Evolutionary conservation across 257 asterid genomes (phyloP).

Genomic region (Coffea canephora): DNA sequence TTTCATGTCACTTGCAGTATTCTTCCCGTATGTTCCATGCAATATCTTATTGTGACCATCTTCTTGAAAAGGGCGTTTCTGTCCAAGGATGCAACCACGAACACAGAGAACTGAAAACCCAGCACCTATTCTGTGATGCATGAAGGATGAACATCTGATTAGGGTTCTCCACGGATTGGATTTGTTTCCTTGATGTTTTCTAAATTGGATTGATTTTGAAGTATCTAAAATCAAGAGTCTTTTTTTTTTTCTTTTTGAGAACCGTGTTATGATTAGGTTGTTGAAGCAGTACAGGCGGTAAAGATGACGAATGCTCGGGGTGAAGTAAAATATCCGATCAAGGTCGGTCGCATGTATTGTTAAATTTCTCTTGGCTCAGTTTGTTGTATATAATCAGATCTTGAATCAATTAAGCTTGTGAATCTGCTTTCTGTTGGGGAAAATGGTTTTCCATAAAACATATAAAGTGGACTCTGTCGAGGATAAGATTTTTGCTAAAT

Average conservation of each 20-base stretch:
- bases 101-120: not conserved
- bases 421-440: not conserved
- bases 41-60: constrained; percentile 3
- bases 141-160: too few species aligned
- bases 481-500: not conserved
- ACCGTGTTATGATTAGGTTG: constrained; percentile 45
- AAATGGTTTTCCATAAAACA: not conserved
- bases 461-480: not conserved
- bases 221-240: too few species aligned
- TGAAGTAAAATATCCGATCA: constrained; percentile 79
- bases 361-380: constrained; percentile 3
- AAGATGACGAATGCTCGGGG: constrained; percentile 90
- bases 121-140: not conserved
- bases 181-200: too few species aligned
- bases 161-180: too few species aligned
- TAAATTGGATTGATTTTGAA: too few species aligned
- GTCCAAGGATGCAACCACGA: not conserved
- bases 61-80: not conserved
- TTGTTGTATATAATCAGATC: not conserved
- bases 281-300: constrained; percentile 80
- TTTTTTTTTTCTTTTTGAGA: too few species aligned
- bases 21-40: not conserved
- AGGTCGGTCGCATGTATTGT: constrained; percentile 40
- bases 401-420: not conserved
- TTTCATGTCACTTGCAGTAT: constrained; percentile 45